phyloP scores from a whole-genome alignment of 2,329 filamentous ascomycete species.

The Penicillium thymicola region DNA sequence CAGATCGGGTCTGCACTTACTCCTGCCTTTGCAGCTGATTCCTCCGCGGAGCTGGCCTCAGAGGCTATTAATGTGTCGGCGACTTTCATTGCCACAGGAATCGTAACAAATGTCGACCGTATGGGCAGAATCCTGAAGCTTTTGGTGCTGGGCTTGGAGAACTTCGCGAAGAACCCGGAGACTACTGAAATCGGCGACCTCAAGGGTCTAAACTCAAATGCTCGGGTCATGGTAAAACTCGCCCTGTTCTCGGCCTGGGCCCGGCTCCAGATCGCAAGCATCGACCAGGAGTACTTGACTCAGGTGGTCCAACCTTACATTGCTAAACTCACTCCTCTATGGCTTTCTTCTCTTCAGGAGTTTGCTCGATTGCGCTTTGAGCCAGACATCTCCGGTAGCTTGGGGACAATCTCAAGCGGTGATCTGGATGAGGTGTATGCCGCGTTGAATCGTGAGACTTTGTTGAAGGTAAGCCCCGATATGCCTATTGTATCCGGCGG shows the following conservation, averaged over 20 bases:
- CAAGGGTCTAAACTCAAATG: constrained; percentile 88
- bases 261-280: constrained; percentile 90
- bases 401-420: constrained; percentile 77
- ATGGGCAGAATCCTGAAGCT: constrained; percentile 98
- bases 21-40: constrained; percentile 92
- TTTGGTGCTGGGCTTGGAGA: constrained; percentile 83
- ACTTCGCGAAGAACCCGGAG: constrained; percentile 78
- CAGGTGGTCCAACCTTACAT: constrained; percentile 89
- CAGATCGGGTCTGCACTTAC: constrained; percentile 97
- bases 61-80: constrained; percentile 97
- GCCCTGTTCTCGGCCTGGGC: constrained; percentile 97
- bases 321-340: constrained; percentile 82
- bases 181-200: constrained; percentile 88
- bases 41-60: constrained; percentile 89
- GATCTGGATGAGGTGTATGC: constrained; percentile 93
- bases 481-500: not conserved
- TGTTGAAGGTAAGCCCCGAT: constrained; percentile 59
- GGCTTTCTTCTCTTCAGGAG: constrained; percentile 88
- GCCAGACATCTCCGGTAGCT: constrained; percentile 89
- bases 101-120: constrained; percentile 95
- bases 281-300: constrained; percentile 82
- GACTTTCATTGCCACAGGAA: constrained; percentile 95
- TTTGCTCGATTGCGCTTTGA: constrained; percentile 93
- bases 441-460: constrained; percentile 86
- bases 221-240: constrained; percentile 98